A percentile compares a stretch with the other conserved stretches of the same genome.
Conservation (phyloP, 371 early-diverging fungal species). For the Mortierella sp. region DNA sequence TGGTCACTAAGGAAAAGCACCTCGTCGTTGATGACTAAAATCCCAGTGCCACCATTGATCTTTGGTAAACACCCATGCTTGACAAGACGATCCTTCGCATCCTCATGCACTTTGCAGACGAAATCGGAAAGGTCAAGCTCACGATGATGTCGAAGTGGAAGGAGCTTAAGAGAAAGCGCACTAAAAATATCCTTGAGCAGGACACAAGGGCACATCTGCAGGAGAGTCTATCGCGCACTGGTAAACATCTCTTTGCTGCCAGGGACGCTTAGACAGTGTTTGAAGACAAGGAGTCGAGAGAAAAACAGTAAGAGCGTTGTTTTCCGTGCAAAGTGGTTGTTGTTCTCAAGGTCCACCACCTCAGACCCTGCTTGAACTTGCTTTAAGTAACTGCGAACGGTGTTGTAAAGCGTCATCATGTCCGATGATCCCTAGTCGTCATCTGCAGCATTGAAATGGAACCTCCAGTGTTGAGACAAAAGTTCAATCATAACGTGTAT, state of each 20-base stretch:
- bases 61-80: slow-evolving; percentile 4
- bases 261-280: slow-evolving; percentile 6
- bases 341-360: slow-evolving; percentile 8
- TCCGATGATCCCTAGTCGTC: background rate
- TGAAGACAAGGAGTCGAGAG: slow-evolving; percentile 13
- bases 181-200: slow-evolving; percentile 9
- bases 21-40: slow-evolving; percentile 9
- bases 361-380: slow-evolving; percentile 3
- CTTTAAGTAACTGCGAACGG: slow-evolving; percentile 6
- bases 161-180: slow-evolving; percentile 6
- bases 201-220: slow-evolving; percentile 6
- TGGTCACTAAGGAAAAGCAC: slow-evolving; percentile 6
- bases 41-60: slow-evolving; percentile 8
- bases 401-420: background rate
- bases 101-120: slow-evolving; percentile 5
- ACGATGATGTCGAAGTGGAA: background rate
- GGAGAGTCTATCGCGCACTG: slow-evolving; percentile 6
- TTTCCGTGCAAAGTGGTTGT: slow-evolving; percentile 9
- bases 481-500: slow-evolving; percentile 6
- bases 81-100: slow-evolving; percentile 6
- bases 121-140: slow-evolving; percentile 5
- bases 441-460: slow-evolving; percentile 7
- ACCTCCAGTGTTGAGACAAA: slow-evolving; percentile 7
- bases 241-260: slow-evolving; percentile 11
- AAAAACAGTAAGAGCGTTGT: slow-evolving; percentile 10